Conservation (phyloP, 2,329 filamentous ascomycete genomes). For the Penicillium occitanis region DNA sequence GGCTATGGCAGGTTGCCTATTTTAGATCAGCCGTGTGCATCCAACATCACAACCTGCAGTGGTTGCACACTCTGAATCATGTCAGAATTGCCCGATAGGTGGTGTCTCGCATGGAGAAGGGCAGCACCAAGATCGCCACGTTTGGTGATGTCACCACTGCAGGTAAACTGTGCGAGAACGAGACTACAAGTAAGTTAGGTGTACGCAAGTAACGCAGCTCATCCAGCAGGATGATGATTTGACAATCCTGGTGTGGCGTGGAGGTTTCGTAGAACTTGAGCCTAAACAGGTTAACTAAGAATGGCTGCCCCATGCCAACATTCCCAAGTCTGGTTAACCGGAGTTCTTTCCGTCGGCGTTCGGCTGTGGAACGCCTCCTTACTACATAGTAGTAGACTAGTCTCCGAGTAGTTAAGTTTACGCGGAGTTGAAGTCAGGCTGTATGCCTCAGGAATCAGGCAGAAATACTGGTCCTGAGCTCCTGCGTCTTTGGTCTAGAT, state of each 20-base stretch:
- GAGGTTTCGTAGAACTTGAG: background rate
- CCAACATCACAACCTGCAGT: background rate
- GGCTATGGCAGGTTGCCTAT: background rate
- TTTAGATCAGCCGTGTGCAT: background rate
- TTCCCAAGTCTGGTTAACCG: background rate
- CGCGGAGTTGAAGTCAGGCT: background rate
- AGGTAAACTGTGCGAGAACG: background rate
- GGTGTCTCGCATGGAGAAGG: background rate
- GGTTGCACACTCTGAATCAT: background rate
- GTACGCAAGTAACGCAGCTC: background rate
- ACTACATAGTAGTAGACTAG: background rate
- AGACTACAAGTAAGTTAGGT: background rate
- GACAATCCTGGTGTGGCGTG: background rate
- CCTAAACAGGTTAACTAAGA: background rate
- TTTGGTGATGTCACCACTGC: background rate
- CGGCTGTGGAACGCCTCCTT: background rate
- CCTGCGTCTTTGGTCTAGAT: background rate
- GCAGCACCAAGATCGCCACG: background rate
- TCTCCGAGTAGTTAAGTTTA: no score
- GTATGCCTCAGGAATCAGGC: constrained; percentile 8
- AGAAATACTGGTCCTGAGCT: background rate
- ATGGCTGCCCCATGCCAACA: background rate
- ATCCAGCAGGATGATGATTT: background rate
- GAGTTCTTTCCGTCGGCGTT: background rate
- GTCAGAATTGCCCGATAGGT: background rate